Percentiles rank a stretch among this genome's conserved stretches.
These are phyloP conservation scores for Iberis pinnata DNA, from an alignment of 345 rosid genomes.

Conservation along the genomic window DNA sequence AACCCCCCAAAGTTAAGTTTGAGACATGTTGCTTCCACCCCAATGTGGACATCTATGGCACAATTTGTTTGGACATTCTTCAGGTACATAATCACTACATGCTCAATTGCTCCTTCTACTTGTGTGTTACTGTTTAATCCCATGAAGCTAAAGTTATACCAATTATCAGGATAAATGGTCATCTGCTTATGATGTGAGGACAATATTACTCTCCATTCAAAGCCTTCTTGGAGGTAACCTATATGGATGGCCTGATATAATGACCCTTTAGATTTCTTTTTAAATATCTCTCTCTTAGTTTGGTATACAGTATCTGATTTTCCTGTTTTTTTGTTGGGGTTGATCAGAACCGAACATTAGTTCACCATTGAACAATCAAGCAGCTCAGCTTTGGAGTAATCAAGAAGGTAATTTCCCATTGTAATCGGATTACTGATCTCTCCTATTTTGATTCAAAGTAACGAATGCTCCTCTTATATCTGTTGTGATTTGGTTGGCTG, in stretches of 20 bases:
- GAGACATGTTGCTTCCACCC: slow-evolving; percentile 94
- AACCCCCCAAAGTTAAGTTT: slow-evolving; percentile 90
- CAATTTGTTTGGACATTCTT: slow-evolving; percentile 93
- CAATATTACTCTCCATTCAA: slow-evolving; percentile 81
- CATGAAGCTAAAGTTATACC: too few species aligned
- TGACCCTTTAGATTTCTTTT: background rate
- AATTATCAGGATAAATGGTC: slow-evolving; percentile 99
- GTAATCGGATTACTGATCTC: too few species aligned
- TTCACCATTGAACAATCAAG: slow-evolving; percentile 89
- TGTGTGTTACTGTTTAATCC: too few species aligned
- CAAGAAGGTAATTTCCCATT: slow-evolving; percentile 51
- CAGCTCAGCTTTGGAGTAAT: slow-evolving; percentile 97
- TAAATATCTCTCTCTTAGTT: background rate
- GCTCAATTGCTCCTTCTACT: background rate
- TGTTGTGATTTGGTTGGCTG: background rate
- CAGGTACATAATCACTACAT: slow-evolving; percentile 45
- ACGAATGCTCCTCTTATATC: slow-evolving; percentile 7
- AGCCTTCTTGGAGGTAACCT: slow-evolving; percentile 85
- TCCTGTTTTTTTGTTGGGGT: background rate
- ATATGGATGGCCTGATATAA: background rate
- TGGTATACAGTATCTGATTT: background rate
- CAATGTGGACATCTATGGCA: slow-evolving; percentile 81
- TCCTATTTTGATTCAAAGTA: background rate
- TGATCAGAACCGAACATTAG: slow-evolving; percentile 79
- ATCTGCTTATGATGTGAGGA: slow-evolving; percentile 93